These are phyloP conservation scores for Cryptococcus maquisensis DNA, from an alignment of 1,284 basidiomycete species.

Conservation along the genomic window DNA sequence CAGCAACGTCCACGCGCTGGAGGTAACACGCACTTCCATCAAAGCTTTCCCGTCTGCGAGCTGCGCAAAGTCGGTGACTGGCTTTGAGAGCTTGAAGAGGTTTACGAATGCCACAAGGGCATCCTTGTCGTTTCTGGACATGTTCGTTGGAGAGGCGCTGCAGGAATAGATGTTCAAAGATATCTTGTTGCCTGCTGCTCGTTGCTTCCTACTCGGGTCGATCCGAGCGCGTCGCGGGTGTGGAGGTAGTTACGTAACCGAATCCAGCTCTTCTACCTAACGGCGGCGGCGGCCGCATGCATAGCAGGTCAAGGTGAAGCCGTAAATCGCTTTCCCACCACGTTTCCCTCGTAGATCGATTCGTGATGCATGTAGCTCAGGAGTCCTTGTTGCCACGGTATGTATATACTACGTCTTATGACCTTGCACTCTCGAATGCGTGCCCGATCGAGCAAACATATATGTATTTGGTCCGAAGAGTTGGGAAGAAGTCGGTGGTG, in stretches of 20 bases:
- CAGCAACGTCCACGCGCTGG: neutral
- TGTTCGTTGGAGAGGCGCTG: neutral
- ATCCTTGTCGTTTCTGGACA: conserved; percentile 39
- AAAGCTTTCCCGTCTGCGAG: conserved; percentile 42
- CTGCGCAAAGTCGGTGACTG: conserved; percentile 35
- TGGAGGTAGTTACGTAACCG: conserved; percentile 17
- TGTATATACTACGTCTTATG: no score
- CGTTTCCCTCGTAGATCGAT: no score
- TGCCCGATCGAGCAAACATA: no score
- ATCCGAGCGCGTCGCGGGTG: neutral
- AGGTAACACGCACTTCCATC: conserved; percentile 34
- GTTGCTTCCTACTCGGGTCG: neutral
- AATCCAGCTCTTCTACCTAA: no score
- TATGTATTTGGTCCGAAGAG: no score
- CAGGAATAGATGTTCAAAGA: neutral
- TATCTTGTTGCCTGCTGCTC: neutral
- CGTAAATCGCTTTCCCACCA: no score
- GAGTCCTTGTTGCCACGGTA: no score
- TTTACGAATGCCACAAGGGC: conserved; percentile 44
- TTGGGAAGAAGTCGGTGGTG: no score
- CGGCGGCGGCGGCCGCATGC: no score
- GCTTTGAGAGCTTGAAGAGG: conserved; percentile 33
- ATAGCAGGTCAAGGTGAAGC: no score
- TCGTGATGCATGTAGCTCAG: no score
- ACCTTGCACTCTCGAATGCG: no score